phyloP scores from a whole-genome alignment of 2,329 filamentous ascomycete genomes.

The Plectosphaerella sp. region DNA sequence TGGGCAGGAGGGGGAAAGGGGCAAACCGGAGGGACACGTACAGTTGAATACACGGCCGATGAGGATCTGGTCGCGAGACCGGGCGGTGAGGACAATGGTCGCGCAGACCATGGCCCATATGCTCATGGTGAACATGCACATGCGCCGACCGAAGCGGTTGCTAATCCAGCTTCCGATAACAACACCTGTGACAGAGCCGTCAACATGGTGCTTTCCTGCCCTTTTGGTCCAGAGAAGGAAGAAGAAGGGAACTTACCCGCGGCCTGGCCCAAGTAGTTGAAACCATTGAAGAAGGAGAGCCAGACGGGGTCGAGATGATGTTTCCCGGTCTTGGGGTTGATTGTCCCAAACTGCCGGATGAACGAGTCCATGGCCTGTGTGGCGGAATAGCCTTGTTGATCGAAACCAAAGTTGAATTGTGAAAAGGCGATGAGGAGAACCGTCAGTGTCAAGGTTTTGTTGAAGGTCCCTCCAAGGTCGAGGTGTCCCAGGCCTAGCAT shows the following conservation, averaged over 20 bases:
- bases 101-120: constrained; percentile 25
- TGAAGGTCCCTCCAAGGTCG: constrained; percentile 5
- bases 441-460: constrained; percentile 10
- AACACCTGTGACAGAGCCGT: constrained; percentile 21
- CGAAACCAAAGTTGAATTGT: constrained; percentile 33
- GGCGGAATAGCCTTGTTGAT: constrained; percentile 27
- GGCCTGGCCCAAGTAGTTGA: constrained; percentile 17
- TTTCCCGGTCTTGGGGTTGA: constrained; percentile 13
- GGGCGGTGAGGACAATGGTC: constrained; percentile 24
- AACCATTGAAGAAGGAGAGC: constrained; percentile 28
- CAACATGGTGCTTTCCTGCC: no score
- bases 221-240: no score
- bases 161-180: constrained; percentile 21
- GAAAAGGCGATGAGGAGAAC: constrained; percentile 24
- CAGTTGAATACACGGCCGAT: constrained; percentile 18
- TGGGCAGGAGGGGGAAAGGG: background rate
- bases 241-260: no score
- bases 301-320: constrained; percentile 22
- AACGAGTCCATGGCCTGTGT: constrained; percentile 32
- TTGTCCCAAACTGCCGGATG: constrained; percentile 23
- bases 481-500: no score
- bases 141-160: constrained; percentile 23
- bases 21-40: background rate
- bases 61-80: constrained; percentile 23
- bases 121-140: constrained; percentile 30